Base-by-base conservation (phyloP, 75 land plant species). In the Cunninghamia lanceolata region DNA sequence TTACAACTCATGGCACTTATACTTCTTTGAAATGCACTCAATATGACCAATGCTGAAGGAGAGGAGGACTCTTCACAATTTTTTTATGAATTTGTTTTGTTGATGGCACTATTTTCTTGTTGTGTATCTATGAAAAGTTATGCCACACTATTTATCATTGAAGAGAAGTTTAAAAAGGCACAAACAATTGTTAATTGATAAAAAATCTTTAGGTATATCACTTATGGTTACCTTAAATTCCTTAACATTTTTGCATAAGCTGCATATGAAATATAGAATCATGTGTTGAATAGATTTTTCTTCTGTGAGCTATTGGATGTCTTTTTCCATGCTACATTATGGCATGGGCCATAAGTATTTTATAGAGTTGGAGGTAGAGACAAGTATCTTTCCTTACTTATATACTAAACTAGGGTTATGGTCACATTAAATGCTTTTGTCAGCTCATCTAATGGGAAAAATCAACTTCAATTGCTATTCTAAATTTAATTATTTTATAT, bases 241-340 rank as follows among this genome's bases (percentile, higher is more conserved):
- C 32, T 82, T 80, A 10, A 0, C 16, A 21, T 11, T 70, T 66
- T 45, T 38, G 59, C n/a, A 36, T 79, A 30, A 38, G 80, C 34
- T 88, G 38, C 59, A 59, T 77, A 75, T 76, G 4, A 15, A 81
- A n/a, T 75, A 84, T 28, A 50, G 32, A 45, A 17, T 83, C 45
- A 4, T 84, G 7, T 54, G 76, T 83, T 17, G 46, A 38, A 45
- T 93, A 95, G 96, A 89, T 95, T 59, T 94, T 94, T 86, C 45
- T 95, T 52, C 88, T 95, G 47, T 76, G 95, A 43, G 96, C 93
- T 81, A 94, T 93, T 71, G 96, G 94, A 34, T 95, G 94, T 89
- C 91, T 95, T 36, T 89, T 95, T 38, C 96, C 96, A 19, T 95
- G 96, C 83, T 95, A 95, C 79, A 95, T 95, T 35, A 95, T 95